Conservation (phyloP, 164 flowering plant genomes). For the Chimonanthus salicifolius region DNA sequence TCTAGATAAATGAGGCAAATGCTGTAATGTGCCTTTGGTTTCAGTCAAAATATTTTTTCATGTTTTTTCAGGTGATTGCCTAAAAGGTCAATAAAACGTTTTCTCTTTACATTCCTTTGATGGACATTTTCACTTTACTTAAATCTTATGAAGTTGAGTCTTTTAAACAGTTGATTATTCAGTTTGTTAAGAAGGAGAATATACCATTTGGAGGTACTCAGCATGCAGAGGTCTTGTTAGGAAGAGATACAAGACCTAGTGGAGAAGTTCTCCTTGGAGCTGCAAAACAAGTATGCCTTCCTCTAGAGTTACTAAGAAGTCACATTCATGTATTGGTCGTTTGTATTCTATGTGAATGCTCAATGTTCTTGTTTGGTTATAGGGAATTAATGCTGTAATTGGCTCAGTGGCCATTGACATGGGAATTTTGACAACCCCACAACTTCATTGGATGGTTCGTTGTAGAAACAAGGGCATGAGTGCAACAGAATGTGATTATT, state of each 20-base stretch:
- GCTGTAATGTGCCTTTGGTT: neutral
- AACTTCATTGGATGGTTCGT: conserved; percentile 96
- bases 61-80: neutral
- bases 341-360: neutral
- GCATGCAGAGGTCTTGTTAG: conserved; percentile 57
- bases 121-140: neutral
- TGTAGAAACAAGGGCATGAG: conserved; percentile 56
- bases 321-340: neutral
- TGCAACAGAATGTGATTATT: conserved; percentile 64
- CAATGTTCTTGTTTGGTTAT: neutral
- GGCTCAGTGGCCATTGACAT: conserved; percentile 56
- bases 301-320: neutral
- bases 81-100: neutral
- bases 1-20: neutral
- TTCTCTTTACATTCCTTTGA: neutral
- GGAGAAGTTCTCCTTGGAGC: conserved; percentile 81
- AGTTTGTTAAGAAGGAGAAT: conserved; percentile 58
- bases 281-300: conserved; percentile 58
- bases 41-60: neutral
- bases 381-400: conserved; percentile 73
- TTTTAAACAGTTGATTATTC: conserved; percentile 51
- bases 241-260: conserved; percentile 95
- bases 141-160: neutral
- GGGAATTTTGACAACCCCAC: conserved; percentile 93
- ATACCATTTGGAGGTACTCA: conserved; percentile 43